These are phyloP conservation scores for Sophora flavescens DNA, from an alignment of 306 rosid genomes.

Conservation along the genomic window DNA sequence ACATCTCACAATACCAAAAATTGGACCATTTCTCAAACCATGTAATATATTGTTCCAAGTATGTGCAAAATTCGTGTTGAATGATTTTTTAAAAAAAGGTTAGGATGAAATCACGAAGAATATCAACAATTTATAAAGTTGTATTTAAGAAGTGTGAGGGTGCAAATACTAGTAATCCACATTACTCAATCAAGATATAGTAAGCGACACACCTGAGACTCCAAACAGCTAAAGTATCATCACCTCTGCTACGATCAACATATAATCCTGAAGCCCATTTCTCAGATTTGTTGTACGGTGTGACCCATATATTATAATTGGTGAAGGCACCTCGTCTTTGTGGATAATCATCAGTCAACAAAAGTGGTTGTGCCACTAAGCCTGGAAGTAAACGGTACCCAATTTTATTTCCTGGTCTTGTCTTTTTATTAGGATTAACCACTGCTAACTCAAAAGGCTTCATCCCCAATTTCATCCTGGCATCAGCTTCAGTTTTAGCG, in stretches of 20 bases:
- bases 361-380: slow-evolving; percentile 43
- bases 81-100: neutral
- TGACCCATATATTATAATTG: slow-evolving; percentile 57
- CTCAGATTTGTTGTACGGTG: slow-evolving; percentile 67
- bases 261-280: slow-evolving; percentile 60
- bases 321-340: slow-evolving; percentile 67
- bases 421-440: slow-evolving; percentile 55
- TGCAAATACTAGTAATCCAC: neutral
- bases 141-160: neutral
- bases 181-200: neutral
- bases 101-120: neutral
- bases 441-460: slow-evolving; percentile 51
- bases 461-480: slow-evolving; percentile 49
- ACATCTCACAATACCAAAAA: no score
- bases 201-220: slow-evolving; percentile 40
- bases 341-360: slow-evolving; percentile 61
- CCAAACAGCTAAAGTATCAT: slow-evolving; percentile 61
- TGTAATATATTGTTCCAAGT: no score
- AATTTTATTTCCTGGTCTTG: slow-evolving; percentile 56
- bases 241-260: slow-evolving; percentile 61
- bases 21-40: no score
- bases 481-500: slow-evolving; percentile 56
- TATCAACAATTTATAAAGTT: neutral
- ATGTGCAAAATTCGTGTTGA: neutral
- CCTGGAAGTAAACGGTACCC: slow-evolving; percentile 58